phyloP scores from a whole-genome alignment of 495 filamentous ascomycete genomes.

The Talaromyces adpressus region DNA sequence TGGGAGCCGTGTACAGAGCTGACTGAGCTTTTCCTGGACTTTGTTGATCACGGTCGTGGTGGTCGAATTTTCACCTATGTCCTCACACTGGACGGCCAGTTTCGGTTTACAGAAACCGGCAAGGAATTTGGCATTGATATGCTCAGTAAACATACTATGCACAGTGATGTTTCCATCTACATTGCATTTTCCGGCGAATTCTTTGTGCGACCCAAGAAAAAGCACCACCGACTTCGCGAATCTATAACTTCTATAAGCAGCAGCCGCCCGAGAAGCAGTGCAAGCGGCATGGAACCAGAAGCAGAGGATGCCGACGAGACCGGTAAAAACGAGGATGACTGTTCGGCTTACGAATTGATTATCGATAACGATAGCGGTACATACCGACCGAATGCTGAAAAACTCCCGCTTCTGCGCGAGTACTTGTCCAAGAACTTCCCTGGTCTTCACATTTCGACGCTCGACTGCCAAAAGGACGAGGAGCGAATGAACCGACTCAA shows the following conservation, averaged over 20 bases:
- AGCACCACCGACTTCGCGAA: slow-evolving; percentile 19
- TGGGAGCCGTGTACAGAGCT: slow-evolving; percentile 52
- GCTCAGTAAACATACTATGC: slow-evolving; percentile 90
- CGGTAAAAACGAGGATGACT: slow-evolving; percentile 41
- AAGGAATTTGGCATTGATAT: slow-evolving; percentile 92
- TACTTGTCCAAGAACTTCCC: slow-evolving; percentile 68
- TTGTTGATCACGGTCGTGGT: slow-evolving; percentile 79
- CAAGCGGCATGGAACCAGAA: not conserved
- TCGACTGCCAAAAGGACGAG: slow-evolving; percentile 61
- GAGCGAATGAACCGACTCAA: slow-evolving; percentile 56
- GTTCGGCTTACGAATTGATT: slow-evolving; percentile 70
- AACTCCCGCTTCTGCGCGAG: slow-evolving; percentile 59
- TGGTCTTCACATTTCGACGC: slow-evolving; percentile 60
- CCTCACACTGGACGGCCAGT: slow-evolving; percentile 73
- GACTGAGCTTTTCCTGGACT: slow-evolving; percentile 71
- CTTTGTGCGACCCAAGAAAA: slow-evolving; percentile 66
- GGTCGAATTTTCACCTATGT: slow-evolving; percentile 89
- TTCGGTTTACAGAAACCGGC: slow-evolving; percentile 90
- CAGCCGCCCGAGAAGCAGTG: slow-evolving; percentile 12
- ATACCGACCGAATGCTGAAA: slow-evolving; percentile 73
- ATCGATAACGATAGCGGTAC: slow-evolving; percentile 96
- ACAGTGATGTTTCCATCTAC: slow-evolving; percentile 82
- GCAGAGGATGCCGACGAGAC: slow-evolving; percentile 32
- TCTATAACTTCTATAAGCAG: slow-evolving; percentile 5
- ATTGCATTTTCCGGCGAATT: slow-evolving; percentile 92